These are phyloP conservation scores for Lonicera japonica DNA, from an alignment of 129 eudicot species.

Conservation along the genomic window DNA sequence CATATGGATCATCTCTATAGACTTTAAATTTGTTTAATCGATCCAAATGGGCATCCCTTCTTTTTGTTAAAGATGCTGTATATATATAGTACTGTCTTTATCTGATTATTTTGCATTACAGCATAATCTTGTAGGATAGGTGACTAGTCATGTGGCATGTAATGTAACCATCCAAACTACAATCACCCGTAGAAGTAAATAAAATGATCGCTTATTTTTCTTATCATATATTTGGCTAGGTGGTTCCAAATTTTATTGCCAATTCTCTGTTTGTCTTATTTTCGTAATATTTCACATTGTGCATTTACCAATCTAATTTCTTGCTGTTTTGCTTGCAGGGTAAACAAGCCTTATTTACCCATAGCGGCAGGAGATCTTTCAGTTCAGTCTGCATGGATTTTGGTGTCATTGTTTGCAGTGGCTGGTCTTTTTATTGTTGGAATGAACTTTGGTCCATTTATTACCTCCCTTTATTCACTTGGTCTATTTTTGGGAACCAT, in stretches of 20 bases:
- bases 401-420: conserved; percentile 72
- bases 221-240: too few species aligned
- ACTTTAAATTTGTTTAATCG: too few species aligned
- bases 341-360: conserved; percentile 93
- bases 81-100: too few species aligned
- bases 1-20: too few species aligned
- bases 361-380: conserved; percentile 99
- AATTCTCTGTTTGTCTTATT: neutral
- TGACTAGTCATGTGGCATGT: too few species aligned
- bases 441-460: conserved; percentile 85
- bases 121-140: neutral
- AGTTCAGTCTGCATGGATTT: conserved; percentile 90
- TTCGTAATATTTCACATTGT: neutral
- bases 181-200: too few species aligned
- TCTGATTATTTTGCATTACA: neutral
- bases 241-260: neutral
- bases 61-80: too few species aligned
- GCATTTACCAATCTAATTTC: neutral
- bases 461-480: conserved; percentile 71
- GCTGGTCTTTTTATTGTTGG: conserved; percentile 74
- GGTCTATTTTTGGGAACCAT: conserved; percentile 97
- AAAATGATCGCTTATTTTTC: too few species aligned
- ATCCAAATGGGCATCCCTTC: too few species aligned
- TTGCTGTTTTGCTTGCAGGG: conserved; percentile 42
- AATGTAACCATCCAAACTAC: too few species aligned